These are phyloP conservation scores for Xylaria sp. DNA, from an alignment of 2,329 filamentous ascomycete genomes.

Conservation along the genomic window DNA sequence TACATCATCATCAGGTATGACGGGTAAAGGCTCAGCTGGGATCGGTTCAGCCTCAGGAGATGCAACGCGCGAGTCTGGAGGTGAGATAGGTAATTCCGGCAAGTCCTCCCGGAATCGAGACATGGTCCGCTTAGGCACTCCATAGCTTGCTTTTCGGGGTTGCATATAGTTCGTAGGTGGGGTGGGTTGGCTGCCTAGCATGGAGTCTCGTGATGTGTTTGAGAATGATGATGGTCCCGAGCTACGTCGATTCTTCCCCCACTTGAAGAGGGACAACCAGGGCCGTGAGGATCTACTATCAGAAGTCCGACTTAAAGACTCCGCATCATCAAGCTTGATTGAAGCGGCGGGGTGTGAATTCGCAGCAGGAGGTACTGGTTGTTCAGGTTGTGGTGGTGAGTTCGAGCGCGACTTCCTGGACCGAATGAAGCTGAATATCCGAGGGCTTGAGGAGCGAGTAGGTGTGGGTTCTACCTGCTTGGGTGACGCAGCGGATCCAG, in stretches of 20 bases:
- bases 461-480: conserved; percentile 34
- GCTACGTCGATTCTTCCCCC: conserved; percentile 68
- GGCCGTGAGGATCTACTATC: conserved; percentile 64
- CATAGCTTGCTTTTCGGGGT: conserved; percentile 53
- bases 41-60: conserved; percentile 73
- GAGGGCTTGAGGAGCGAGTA: conserved; percentile 50
- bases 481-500: conserved; percentile 23
- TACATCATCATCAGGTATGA: conserved; percentile 50
- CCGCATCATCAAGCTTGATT: conserved; percentile 59
- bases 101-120: conserved; percentile 94
- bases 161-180: conserved; percentile 50
- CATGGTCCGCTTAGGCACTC: conserved; percentile 78
- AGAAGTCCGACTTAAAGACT: conserved; percentile 64
- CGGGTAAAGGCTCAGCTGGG: conserved; percentile 49
- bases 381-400: conserved; percentile 59
- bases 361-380: conserved; percentile 50
- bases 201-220: conserved; percentile 90
- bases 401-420: conserved; percentile 62
- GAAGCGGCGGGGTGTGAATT: conserved; percentile 51
- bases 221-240: conserved; percentile 82
- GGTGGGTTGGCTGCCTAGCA: conserved; percentile 61
- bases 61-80: conserved; percentile 82
- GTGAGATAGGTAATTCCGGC: conserved; percentile 86
- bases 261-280: conserved; percentile 81
- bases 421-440: conserved; percentile 55